Conservation (phyloP, 1,284 basidiomycete species). For the Austroboletus novae-zelandiae region DNA sequence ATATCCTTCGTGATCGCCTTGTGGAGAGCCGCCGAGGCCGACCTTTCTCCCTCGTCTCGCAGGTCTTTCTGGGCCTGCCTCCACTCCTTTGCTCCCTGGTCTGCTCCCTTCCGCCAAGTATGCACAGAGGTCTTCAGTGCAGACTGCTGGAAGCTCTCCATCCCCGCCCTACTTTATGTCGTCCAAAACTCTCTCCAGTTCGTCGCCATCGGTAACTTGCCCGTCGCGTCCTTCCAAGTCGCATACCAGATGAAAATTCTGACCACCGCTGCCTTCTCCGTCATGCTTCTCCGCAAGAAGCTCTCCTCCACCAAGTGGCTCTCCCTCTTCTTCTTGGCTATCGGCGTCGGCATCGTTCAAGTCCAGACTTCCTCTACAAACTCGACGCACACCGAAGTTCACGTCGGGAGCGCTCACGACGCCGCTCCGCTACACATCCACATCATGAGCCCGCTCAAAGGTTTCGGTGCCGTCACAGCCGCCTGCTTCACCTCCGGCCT, state of each 20-base stretch:
- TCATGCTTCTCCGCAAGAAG: constrained; percentile 75
- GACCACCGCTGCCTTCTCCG: constrained; percentile 92
- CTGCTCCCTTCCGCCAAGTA: constrained; percentile 50
- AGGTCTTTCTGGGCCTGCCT: constrained; percentile 45
- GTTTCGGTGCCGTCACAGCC: constrained; percentile 63
- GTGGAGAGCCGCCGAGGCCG: constrained; percentile 42
- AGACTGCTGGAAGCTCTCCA: constrained; percentile 96
- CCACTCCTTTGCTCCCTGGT: constrained; percentile 39
- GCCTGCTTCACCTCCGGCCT: constrained; percentile 81
- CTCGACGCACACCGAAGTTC: constrained; percentile 25
- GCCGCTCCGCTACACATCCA: constrained; percentile 42
- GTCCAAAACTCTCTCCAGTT: constrained; percentile 96
- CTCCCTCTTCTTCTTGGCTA: constrained; percentile 77
- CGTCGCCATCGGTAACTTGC: constrained; percentile 88
- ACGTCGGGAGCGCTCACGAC: constrained; percentile 56
- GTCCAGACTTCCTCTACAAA: constrained; percentile 56
- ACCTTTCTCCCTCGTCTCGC: constrained; percentile 39
- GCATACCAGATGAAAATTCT: constrained; percentile 96
- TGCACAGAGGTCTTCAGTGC: constrained; percentile 64
- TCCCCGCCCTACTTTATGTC: constrained; percentile 95
- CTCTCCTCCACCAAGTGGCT: constrained; percentile 80
- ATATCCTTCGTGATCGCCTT: constrained; percentile 83
- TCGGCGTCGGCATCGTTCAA: constrained; percentile 91
- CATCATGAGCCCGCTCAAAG: constrained; percentile 64
- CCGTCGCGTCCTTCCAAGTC: constrained; percentile 90